Base-by-base conservation (phyloP, 1,284 basidiomycete species). In the Takashimella koratensis region DNA sequence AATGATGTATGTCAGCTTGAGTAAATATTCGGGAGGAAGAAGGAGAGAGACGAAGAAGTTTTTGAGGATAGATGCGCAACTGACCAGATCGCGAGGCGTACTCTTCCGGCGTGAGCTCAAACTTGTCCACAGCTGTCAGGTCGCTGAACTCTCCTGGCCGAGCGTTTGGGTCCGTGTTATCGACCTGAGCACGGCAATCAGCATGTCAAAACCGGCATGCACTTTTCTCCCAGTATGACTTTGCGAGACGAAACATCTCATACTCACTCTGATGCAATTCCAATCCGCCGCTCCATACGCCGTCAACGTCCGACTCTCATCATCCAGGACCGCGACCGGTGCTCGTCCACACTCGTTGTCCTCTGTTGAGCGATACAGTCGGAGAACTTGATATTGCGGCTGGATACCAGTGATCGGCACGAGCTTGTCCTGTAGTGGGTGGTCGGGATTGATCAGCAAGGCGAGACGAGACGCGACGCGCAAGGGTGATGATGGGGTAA, bases 321-420 rank as follows among this genome's bases (percentile, higher is more conserved):
- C 84, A 8, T 81, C 77, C 21, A 95, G 77, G 0, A 76, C 69
- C 3, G 79, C 81, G 2, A 87, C 59, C 4, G 82, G 76, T 11
- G 79, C 75, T 2, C 46, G 51, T 3, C 47, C 43, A 16, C 43
- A 22, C 45, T 63, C 62, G 13, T 56, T 54, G 1, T 56, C 81
- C 25, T 79, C 80, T 41, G 85, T 82, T 3, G 84, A 81, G 3
- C 84, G 81, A 49, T 83, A 80, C 5, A 95, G 70, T 0, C 81
- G 76, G 48, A 95, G 81, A 0, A 74, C 64, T 67, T 96, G 92
- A 60, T 86, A 85, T 51, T 78, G 78, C 3, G 82, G 80, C 1
- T 88, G 84, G 51, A 97, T 87, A 16, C 94, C 94, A n/a, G 93
- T 96, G 67, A 97, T 84, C 47, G 85, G 81, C 68, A 93, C 90